A percentile compares a stretch with the other conserved stretches of the same genome.
These are phyloP conservation scores for Leccinum ochraceum DNA, from an alignment of 768 basidiomycete genomes.

Conservation along the genomic window DNA sequence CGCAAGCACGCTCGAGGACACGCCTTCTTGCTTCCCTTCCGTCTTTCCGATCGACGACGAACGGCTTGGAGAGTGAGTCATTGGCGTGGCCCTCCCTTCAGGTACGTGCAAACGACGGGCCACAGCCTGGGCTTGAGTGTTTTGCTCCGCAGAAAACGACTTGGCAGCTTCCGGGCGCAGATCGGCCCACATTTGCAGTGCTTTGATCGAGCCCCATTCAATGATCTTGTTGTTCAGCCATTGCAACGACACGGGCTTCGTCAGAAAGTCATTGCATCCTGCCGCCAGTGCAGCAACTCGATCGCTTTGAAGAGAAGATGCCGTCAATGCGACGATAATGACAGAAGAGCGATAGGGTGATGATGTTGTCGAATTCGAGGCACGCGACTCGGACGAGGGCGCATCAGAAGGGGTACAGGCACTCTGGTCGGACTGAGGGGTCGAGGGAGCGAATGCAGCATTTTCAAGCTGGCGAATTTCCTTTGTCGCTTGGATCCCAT, in stretches of 20 bases:
- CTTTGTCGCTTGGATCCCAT: conserved; percentile 96
- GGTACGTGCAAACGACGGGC: conserved; percentile 51
- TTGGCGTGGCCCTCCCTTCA: conserved; percentile 44
- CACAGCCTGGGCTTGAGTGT: conserved; percentile 47
- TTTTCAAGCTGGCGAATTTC: conserved; percentile 90
- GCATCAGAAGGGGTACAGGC: conserved; percentile 54
- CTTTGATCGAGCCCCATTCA: conserved; percentile 99
- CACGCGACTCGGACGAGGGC: conserved; percentile 47
- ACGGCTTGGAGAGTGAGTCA: conserved; percentile 36
- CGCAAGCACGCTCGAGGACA: conserved; percentile 18
- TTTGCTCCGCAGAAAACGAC: conserved; percentile 47
- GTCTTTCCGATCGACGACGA: conserved; percentile 37
- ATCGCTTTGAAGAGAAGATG: conserved; percentile 92
- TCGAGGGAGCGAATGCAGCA: conserved; percentile 65
- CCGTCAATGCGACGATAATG: conserved; percentile 98
- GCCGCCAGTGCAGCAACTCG: conserved; percentile 97
- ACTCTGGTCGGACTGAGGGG: conserved; percentile 57
- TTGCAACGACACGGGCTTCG: conserved; percentile 91
- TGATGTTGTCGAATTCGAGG: conserved; percentile 39
- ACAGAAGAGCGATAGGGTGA: conserved; percentile 89
- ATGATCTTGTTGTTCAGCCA: conserved; percentile 99
- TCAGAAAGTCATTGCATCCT: conserved; percentile 98
- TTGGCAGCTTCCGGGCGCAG: conserved; percentile 60
- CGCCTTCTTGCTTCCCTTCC: conserved; percentile 21
- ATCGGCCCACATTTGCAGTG: conserved; percentile 90